Conservation (phyloP, 768 basidiomycete genomes). For the Sarcodon aspratus region DNA sequence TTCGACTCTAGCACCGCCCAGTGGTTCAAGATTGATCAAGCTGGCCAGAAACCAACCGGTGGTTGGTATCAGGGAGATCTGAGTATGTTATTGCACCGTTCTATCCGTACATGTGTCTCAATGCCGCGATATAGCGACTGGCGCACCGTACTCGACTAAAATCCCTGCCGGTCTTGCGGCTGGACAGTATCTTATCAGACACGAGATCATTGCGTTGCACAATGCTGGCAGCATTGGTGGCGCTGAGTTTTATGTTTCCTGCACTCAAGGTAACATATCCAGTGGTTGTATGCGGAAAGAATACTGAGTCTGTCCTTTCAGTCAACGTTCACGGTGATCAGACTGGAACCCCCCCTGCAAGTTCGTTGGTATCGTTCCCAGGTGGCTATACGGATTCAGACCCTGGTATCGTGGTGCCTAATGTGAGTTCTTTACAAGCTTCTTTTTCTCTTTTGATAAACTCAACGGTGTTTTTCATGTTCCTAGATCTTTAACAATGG, state of each 20-base stretch:
- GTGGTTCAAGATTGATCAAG: conserved; percentile 56
- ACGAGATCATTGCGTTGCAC: conserved; percentile 75
- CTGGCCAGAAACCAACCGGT: conserved; percentile 13
- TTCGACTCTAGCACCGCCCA: conserved; percentile 50
- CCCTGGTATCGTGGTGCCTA: conserved; percentile 56
- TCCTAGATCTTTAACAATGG: not conserved
- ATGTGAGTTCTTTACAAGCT: conserved; percentile 15
- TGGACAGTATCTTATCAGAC: conserved; percentile 67
- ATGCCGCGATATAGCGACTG: conserved; percentile 12
- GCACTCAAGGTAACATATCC: conserved; percentile 26
- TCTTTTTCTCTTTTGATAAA: too few species aligned
- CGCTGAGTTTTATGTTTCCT: conserved; percentile 76
- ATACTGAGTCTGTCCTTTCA: too few species aligned
- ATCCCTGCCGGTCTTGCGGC: conserved; percentile 38
- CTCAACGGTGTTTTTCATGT: too few species aligned
- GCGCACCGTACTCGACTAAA: conserved; percentile 14
- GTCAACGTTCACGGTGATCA: conserved; percentile 41
- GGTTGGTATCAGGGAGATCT: conserved; percentile 18
- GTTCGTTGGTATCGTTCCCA: conserved; percentile 43
- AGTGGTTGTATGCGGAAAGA: too few species aligned
- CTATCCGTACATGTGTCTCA: not conserved
- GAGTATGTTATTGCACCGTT: conserved; percentile 9
- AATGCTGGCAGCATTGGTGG: conserved; percentile 41
- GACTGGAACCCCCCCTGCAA: conserved; percentile 38
- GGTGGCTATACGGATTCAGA: conserved; percentile 66